Evolutionary conservation across 2,329 filamentous ascomycete species (phyloP), one percentile per base, ranked within the genome.

Genomic region (Aspergillus ochraceus): DNA sequence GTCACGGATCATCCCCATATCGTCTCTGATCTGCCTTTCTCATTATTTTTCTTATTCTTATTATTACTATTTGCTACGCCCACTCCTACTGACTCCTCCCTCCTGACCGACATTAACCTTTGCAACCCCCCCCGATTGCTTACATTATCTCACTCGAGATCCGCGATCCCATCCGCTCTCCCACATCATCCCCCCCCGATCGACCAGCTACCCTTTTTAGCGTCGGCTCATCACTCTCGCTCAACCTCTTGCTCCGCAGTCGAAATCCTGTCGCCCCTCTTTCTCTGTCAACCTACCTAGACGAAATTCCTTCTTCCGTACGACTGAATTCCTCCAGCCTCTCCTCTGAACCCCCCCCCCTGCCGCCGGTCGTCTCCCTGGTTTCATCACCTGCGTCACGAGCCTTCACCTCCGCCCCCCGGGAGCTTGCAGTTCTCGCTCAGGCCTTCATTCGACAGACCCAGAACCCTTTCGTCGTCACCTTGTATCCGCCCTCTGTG

Each of bases 81-180:
- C n/a, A n/a, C 10, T 14, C 26, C 6, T 17, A 10, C 12, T 50
- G 5, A 24, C 26, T 50, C 22, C 45, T 52, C 32, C 55, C 55
- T 58, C 50, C 55, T 53, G 50, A 54, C 51, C 36, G 55, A 46
- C 49, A 29, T 32, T 47, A 36, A 36, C 32, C 10, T 36, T 51
- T 51, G 20, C 49, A 24, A 51, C n/a, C 49, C 26, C 12, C 30
- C 36, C 54, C 57, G 55, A 52, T 61, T 63, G 62, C 65, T 66
- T 68, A 67, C 66, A 67, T 68, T 64, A 66, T 67, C 64, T 65
- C 55, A 58, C 59, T 63, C 55, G 60, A 65, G 63, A 66, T 66
- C 63, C 63, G 62, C 60, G 52, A 59, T 59, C 57, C 59, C 61
- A 62, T 66, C 63, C 64, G 64, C 62, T 64, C 60, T 64, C 62